phyloP scores from a whole-genome alignment of 257 asterid species.

The Cordia subcordata region DNA sequence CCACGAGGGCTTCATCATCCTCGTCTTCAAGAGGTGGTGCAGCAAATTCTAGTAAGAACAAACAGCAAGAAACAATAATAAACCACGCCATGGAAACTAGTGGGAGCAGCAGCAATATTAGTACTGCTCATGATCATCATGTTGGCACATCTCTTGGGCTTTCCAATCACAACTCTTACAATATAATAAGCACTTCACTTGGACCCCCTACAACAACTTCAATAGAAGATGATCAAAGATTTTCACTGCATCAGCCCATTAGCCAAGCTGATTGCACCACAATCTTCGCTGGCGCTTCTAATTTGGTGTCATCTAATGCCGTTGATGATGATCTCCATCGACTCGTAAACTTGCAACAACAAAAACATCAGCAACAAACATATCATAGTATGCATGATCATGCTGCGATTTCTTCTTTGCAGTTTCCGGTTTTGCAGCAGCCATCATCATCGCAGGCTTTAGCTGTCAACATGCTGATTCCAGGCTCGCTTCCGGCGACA shows the following conservation, averaged over 20 bases:
- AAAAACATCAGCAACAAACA: slow-evolving; percentile 22
- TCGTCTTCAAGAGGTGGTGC: slow-evolving; percentile 4
- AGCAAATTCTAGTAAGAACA: neutral
- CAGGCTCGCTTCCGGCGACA: slow-evolving; percentile 36
- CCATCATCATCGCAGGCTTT: slow-evolving; percentile 2
- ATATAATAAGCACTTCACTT: slow-evolving; percentile 8
- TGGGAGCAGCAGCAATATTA: slow-evolving; percentile 49
- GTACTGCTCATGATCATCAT: slow-evolving; percentile 16
- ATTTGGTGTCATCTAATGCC: slow-evolving; percentile 12
- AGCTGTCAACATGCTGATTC: slow-evolving; percentile 21
- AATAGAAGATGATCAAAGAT: slow-evolving; percentile 17
- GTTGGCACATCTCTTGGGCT: slow-evolving; percentile 45
- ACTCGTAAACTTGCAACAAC: slow-evolving; percentile 44
- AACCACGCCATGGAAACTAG: slow-evolving; percentile 23
- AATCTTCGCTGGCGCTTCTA: slow-evolving; percentile 24
- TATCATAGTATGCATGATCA: neutral
- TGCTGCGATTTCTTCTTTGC: neutral
- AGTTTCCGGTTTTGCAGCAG: neutral
- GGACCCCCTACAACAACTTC: slow-evolving; percentile 7
- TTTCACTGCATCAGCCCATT: slow-evolving; percentile 14
- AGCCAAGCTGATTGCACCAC: slow-evolving; percentile 16
- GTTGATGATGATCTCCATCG: slow-evolving; percentile 62
- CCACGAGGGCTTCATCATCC: slow-evolving; percentile 30
- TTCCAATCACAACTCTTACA: slow-evolving; percentile 31
- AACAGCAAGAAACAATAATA: neutral